These are phyloP conservation scores for Calonectria hawksworthii DNA, from an alignment of 2,329 filamentous ascomycete genomes.

Conservation along the genomic window DNA sequence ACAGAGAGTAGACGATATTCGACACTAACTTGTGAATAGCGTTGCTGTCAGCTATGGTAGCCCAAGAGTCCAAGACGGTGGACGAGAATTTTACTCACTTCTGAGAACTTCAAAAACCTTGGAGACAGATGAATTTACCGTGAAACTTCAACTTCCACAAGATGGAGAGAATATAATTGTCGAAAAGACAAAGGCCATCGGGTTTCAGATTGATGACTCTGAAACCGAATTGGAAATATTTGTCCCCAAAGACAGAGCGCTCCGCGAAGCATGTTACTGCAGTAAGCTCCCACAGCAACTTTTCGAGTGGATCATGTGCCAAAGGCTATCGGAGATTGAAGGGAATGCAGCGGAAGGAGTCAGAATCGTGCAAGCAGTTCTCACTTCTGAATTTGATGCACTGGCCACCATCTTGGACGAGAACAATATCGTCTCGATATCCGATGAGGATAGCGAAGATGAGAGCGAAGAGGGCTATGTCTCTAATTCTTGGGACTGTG, in stretches of 20 bases:
- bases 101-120: constrained; percentile 37
- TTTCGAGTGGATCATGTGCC: constrained; percentile 52
- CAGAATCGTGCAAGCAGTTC: neutral
- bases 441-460: neutral
- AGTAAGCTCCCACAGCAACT: constrained; percentile 45
- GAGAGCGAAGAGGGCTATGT: neutral
- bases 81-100: constrained; percentile 26
- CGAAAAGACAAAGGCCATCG: constrained; percentile 26
- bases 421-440: neutral
- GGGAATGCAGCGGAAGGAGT: neutral
- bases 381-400: neutral
- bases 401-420: neutral
- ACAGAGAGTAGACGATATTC: neutral
- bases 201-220: constrained; percentile 49
- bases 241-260: constrained; percentile 46
- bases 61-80: constrained; percentile 23
- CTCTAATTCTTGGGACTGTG: neutral
- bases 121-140: constrained; percentile 50
- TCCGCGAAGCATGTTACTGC: constrained; percentile 48
- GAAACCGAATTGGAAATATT: constrained; percentile 44
- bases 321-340: neutral
- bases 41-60: constrained; percentile 42
- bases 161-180: constrained; percentile 37
- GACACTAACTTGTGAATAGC: constrained; percentile 19
- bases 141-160: constrained; percentile 45